Base-by-base conservation (phyloP, 495 filamentous ascomycete genomes). In the Hypoxylon lenormandii region DNA sequence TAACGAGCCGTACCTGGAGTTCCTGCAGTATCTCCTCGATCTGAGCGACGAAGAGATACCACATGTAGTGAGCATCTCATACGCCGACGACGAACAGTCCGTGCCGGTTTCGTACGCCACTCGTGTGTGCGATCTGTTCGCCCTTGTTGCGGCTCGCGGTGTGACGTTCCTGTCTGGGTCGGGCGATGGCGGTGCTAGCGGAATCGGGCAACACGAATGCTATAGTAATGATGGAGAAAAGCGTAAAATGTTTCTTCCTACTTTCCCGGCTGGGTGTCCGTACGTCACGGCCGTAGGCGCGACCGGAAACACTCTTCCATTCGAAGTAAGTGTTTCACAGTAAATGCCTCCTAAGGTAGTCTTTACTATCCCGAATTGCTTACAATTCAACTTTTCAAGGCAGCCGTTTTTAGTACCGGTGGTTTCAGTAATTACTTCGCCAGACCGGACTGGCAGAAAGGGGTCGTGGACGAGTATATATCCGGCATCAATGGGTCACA, bases 1-100 rank as follows among this genome's bases (percentile, higher is more conserved):
- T 40, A 94, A 93, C 69, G 92, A 96, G 80, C 92, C 92, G 0
- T 96, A 93, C 72, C 83, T 97, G 3, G 90, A 94, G 30, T 91
- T 91, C 69, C 83, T 93, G n/a, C 83, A 87, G 36, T 89, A 89
- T 68, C 77, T 97, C 4, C 77, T 92, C 0, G 70, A 76, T 11
- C 83, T 88, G 5, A 78, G 84, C 0, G 87, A 92, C 58, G 74
- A 79, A 0, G 81, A 90, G 26, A 81, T 96, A 2, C 92, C 93
- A 0, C 87, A 90, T 0, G 88, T 92, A 5, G 79, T 96, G 8
- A 86, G 87, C 7, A 92, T 90, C 51, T 91, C 88, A 15, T 96
- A 97, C 64, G 87, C 87, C 15, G 89, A 91, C 56, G 82, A 85
- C 64, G 89, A 91, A 74, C 74, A 86, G 56, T 81, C 80, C 42